A percentile compares a stretch with the other conserved stretches of the same genome.
phyloP scores from a whole-genome alignment of 192 early-diverging fungal species.

The Gonapodya sp. region DNA sequence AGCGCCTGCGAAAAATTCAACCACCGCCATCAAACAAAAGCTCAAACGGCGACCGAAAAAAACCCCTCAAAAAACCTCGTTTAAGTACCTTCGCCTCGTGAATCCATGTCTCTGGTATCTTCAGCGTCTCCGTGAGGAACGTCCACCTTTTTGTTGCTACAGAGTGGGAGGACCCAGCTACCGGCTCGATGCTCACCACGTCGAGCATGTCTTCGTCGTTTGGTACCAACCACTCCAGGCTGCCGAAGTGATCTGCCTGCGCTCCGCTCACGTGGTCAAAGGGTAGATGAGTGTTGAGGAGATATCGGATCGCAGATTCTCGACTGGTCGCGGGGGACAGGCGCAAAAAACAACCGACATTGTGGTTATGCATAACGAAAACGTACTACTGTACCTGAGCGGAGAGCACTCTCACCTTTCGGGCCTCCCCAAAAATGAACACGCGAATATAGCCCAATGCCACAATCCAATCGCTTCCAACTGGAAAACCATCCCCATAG shows the following conservation, averaged over 20 bases:
- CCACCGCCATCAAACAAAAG: background rate
- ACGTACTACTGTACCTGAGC: too few relatives aligned
- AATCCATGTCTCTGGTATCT: conserved; percentile 55
- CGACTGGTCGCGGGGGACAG: conserved; percentile 22
- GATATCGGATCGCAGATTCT: conserved; percentile 30
- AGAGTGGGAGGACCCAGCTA: too few relatives aligned
- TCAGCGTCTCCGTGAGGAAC: conserved; percentile 52
- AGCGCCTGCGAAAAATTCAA: background rate
- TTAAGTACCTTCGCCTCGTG: conserved; percentile 43
- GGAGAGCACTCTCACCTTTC: conserved; percentile 5
- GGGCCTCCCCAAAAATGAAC: conserved; percentile 44
- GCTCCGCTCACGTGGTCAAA: conserved; percentile 27
- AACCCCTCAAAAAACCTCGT: too few relatives aligned
- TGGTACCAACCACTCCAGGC: background rate
- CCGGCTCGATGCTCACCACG: too few relatives aligned
- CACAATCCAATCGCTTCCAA: conserved; percentile 68
- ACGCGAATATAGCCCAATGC: conserved; percentile 76
- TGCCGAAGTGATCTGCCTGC: background rate
- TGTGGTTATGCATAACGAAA: too few relatives aligned
- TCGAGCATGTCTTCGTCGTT: conserved; percentile 18
- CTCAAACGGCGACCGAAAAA: too few relatives aligned
- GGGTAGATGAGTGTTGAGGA: conserved; percentile 30
- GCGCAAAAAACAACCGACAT: background rate
- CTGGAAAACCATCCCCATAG: conserved; percentile 52
- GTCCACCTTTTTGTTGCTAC: too few relatives aligned